Evolutionary conservation across 2,329 filamentous ascomycete genomes (phyloP).

Genomic region (Chrysosphaeria jannelii): DNA sequence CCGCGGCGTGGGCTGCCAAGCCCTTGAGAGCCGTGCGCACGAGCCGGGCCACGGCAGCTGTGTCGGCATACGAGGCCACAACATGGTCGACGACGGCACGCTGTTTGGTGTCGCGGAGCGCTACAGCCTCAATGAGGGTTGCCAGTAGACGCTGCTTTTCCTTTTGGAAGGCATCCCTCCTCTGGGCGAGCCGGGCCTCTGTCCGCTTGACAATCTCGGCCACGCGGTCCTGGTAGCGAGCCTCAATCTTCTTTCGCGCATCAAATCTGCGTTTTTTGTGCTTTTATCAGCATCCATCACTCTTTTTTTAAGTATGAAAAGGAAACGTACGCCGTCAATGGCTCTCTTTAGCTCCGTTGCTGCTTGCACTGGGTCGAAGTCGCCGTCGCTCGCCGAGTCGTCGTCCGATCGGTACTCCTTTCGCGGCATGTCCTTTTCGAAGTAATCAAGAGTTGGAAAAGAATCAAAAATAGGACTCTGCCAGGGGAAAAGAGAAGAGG

Average conservation of each 20-base stretch:
- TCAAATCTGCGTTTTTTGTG: constrained; percentile 5
- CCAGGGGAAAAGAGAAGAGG: too few species aligned
- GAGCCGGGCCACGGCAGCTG: constrained; percentile 3
- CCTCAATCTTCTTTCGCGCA: constrained; percentile 5
- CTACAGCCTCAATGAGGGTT: constrained; percentile 5
- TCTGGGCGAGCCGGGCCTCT: constrained; percentile 3
- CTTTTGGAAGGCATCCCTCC: not conserved
- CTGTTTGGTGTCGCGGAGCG: constrained; percentile 5
- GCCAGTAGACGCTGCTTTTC: constrained; percentile 1
- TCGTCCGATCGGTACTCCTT: too few species aligned
- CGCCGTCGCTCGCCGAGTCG: constrained; percentile 2
- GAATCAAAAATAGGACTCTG: too few species aligned
- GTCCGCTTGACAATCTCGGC: constrained; percentile 5
- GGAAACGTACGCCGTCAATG: constrained; percentile 3
- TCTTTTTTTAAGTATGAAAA: not conserved
- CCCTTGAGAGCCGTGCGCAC: constrained; percentile 5
- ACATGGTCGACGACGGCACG: constrained; percentile 4
- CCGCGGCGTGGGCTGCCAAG: constrained; percentile 5
- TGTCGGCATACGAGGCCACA: constrained; percentile 5
- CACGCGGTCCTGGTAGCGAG: constrained; percentile 4
- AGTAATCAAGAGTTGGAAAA: too few species aligned
- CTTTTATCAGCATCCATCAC: constrained; percentile 1
- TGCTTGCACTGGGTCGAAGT: constrained; percentile 4
- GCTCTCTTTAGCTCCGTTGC: constrained; percentile 3
- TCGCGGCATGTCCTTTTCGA: too few species aligned